Conservation (phyloP, 2,329 filamentous ascomycete species). For the Rosellinia necatrix region DNA sequence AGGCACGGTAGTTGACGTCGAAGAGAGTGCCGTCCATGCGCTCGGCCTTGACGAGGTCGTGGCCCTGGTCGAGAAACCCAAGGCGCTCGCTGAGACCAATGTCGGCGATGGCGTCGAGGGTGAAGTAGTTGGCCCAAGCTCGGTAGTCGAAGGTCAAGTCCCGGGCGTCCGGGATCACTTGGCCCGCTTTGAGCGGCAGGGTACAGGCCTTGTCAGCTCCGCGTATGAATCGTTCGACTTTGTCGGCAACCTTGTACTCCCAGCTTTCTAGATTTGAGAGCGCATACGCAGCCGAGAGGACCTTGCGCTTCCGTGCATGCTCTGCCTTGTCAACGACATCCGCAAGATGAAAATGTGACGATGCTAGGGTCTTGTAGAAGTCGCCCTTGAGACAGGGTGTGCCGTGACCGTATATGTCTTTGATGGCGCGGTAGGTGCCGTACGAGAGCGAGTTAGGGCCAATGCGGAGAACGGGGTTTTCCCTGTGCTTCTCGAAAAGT, state of each 20-base stretch:
- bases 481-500: neutral
- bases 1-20: neutral
- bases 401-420: constrained; percentile 7
- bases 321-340: constrained; percentile 37
- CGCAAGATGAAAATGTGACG: neutral
- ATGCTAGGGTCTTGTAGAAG: neutral
- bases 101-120: constrained; percentile 60
- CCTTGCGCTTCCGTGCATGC: constrained; percentile 56
- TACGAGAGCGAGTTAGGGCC: constrained; percentile 1
- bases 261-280: constrained; percentile 58
- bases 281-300: constrained; percentile 56
- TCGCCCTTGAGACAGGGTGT: neutral
- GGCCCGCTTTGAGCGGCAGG: constrained; percentile 31
- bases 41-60: constrained; percentile 32
- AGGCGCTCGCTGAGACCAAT: constrained; percentile 58
- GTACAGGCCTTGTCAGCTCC: constrained; percentile 21
- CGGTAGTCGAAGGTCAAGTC: constrained; percentile 56
- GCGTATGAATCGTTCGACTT: constrained; percentile 37
- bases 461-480: constrained; percentile 2
- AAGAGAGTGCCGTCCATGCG: neutral
- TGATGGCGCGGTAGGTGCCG: neutral
- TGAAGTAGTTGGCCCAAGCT: constrained; percentile 59
- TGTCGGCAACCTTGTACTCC: constrained; percentile 60
- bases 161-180: constrained; percentile 8
- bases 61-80: constrained; percentile 55